phyloP scores from a whole-genome alignment of 2,329 filamentous ascomycete species.

The Paramyrothecium roridum region DNA sequence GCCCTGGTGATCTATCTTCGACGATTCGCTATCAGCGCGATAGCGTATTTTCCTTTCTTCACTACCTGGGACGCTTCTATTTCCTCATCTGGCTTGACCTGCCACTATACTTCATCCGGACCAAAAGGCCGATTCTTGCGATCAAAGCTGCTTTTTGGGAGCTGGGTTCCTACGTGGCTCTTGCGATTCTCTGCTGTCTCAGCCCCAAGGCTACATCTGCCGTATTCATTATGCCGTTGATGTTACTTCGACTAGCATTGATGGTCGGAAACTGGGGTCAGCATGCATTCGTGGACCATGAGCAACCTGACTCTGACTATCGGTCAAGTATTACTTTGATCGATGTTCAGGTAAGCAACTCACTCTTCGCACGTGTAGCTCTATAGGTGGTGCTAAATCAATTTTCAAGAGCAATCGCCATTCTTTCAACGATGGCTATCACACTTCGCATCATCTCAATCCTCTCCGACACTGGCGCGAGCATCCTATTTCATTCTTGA shows the following conservation, averaged over 20 bases:
- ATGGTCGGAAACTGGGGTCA: conserved; percentile 87
- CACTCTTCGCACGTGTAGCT: not conserved
- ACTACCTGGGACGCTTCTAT: conserved; percentile 71
- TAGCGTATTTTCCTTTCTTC: conserved; percentile 60
- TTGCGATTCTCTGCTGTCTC: conserved; percentile 47
- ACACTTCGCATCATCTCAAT: conserved; percentile 78
- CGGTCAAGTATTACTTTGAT: conserved; percentile 76
- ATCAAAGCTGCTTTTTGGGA: conserved; percentile 60
- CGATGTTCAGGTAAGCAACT: conserved; percentile 66
- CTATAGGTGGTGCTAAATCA: not conserved
- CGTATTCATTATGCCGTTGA: conserved; percentile 63
- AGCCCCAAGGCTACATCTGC: conserved; percentile 59
- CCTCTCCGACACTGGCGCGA: conserved; percentile 78
- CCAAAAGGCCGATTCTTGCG: conserved; percentile 50
- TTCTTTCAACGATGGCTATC: conserved; percentile 81
- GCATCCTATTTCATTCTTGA: conserved; percentile 70
- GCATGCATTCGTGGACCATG: conserved; percentile 74
- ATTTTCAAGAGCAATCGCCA: conserved; percentile 67
- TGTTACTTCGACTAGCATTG: conserved; percentile 63
- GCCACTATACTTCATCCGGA: conserved; percentile 66
- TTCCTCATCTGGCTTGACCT: conserved; percentile 73
- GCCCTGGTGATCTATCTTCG: conserved; percentile 70
- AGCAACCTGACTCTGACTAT: conserved; percentile 74
- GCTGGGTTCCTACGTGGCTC: conserved; percentile 48
- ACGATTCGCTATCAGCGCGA: conserved; percentile 77